Percentiles rank a stretch among this genome's conserved stretches.
Conservation (phyloP, 495 filamentous ascomycete species). For the Trichoderma parareesei region DNA sequence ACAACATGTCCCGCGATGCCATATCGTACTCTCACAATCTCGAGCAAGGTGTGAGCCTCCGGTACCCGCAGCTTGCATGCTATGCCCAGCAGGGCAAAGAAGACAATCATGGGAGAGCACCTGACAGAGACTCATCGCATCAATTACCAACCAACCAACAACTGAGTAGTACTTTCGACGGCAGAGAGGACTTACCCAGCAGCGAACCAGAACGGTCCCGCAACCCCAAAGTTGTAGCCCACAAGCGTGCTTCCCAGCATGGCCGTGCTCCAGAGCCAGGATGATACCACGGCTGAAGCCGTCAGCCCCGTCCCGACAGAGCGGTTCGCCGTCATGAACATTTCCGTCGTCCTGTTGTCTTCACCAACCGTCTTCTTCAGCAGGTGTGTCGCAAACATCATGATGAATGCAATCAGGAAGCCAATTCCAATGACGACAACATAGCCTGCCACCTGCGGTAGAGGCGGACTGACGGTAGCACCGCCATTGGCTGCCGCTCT, state of each 20-base stretch:
- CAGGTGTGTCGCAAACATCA: slow-evolving; percentile 1
- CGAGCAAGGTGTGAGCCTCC: background rate
- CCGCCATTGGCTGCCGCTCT: background rate
- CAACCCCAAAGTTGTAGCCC: background rate
- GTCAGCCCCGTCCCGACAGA: background rate
- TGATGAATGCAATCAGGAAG: slow-evolving; percentile 1
- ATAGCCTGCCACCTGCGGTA: background rate
- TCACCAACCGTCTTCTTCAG: background rate
- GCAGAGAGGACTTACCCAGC: background rate
- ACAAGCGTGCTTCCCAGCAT: slow-evolving; percentile 5
- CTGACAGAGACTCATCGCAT: background rate
- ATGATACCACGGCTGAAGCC: background rate
- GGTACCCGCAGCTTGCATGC: background rate
- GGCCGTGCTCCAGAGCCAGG: background rate
- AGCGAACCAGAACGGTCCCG: background rate
- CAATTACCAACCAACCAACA: background rate
- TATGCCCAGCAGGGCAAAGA: slow-evolving; percentile 2
- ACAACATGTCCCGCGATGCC: background rate
- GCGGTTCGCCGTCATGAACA: slow-evolving; percentile 6
- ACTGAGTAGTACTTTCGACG: background rate
- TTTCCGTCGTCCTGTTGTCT: background rate
- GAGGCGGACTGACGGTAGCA: background rate
- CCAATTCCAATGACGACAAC: background rate
- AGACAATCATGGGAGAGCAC: slow-evolving; percentile 1
- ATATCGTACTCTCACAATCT: slow-evolving; percentile 4